Conservation (phyloP, 139 green algal genomes). For the Spirogloea muscicola region DNA sequence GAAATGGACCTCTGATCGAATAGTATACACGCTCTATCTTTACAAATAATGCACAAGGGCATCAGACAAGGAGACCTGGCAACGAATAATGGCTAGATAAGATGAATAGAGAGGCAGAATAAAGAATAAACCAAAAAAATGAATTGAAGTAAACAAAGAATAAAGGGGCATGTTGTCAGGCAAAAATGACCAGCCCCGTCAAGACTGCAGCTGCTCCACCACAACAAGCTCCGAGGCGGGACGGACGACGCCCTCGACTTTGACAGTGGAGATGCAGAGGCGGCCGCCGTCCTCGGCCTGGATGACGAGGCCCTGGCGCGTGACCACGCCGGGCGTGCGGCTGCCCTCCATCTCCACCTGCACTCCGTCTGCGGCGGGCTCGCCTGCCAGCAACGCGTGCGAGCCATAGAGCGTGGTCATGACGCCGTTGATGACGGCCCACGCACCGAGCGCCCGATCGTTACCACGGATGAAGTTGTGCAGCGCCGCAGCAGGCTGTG, state of each 20-base stretch:
- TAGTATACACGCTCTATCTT: no score
- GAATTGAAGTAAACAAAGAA: no score
- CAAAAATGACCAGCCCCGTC: no score
- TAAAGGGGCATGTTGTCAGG: no score
- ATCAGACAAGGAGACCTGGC: no score
- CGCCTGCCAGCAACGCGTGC: background rate
- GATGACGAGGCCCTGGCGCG: conserved; percentile 4
- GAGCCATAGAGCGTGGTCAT: conserved; percentile 25
- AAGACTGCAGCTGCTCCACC: no score
- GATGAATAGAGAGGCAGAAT: no score
- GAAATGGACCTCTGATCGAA: no score
- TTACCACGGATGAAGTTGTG: conserved; percentile 40
- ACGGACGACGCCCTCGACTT: background rate
- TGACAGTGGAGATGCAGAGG: conserved; percentile 9
- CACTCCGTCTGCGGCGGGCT: background rate
- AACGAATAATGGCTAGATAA: no score
- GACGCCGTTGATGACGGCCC: conserved; percentile 16
- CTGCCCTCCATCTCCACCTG: conserved; percentile 12
- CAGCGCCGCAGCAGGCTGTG: conserved; percentile 23
- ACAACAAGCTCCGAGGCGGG: background rate
- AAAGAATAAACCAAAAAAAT: no score
- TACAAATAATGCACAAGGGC: no score
- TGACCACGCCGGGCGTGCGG: conserved; percentile 11
- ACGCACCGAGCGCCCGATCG: conserved; percentile 10
- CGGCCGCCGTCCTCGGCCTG: background rate